Base-by-base conservation (phyloP, 306 rosid species). In the Pachyrhizus erosus region DNA sequence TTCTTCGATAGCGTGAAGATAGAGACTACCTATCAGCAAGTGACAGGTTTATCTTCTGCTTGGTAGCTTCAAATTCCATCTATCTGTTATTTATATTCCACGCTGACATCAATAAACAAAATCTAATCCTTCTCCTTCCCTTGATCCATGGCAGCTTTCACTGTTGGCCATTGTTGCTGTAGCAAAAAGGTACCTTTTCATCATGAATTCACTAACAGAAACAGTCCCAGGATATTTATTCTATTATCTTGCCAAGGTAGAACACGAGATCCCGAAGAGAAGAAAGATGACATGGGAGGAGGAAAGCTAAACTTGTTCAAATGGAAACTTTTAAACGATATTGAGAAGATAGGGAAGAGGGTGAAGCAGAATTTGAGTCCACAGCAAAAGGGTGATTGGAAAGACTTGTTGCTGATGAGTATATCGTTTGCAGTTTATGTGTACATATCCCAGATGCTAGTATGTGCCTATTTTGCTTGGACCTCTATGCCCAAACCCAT, bases 351-450 rank as follows among this genome's bases (percentile, higher is more conserved):
- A 58, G 91, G 94, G 69, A 84, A 86, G 68, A 81, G 52, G 73
- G 2, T 88, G 80, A 88, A 83, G 88, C 80, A 89, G 79, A 89
- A 83, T 79, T 68, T 90, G 82, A 91, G 90, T 75, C 97, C 98
- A 54, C 90, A 89, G 74, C 89, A 84, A 80, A 93, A 91, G 85
- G 98, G 98, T 73, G 98, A 91, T 58, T 93, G 97, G 98, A 91
- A 90, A 69, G 98, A 94, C 52, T 60, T 94, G 90, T 43, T 90
- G 49, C 55, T 94, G 64, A 94, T 94, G 95, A 91, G 98, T 80
- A 78, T 94, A 37, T 92, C 98, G 0, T 94, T 94, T 84, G 97
- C 97, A 67, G 91, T 94, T 81, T 94, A 94, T 89, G 98, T 94
- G 39, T 94, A 94, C 61, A 90, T 94, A 37, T 94, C 98, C 0